These are phyloP conservation scores for Pseudozyma pruni DNA, from an alignment of 1,284 basidiomycete species.

Conservation along the genomic window DNA sequence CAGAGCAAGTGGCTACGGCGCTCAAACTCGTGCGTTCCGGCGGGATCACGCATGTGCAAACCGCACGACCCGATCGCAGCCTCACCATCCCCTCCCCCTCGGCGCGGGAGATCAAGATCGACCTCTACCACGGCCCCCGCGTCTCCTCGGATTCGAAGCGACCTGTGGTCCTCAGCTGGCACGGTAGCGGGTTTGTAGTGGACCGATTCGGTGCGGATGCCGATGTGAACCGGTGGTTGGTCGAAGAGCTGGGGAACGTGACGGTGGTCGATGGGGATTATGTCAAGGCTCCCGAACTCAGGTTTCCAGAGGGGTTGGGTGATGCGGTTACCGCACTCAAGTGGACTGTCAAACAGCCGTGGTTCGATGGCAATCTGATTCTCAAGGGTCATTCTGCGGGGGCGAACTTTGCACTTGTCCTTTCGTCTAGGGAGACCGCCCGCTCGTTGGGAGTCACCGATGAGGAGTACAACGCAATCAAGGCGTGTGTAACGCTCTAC, in stretches of 20 bases:
- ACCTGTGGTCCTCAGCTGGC: slow-evolving; percentile 43
- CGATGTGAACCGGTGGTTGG: slow-evolving; percentile 25
- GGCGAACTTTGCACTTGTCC: slow-evolving; percentile 22
- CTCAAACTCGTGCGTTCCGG: slow-evolving; percentile 31
- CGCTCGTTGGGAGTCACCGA: slow-evolving; percentile 20
- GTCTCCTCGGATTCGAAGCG: slow-evolving; percentile 2
- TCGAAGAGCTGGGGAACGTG: slow-evolving; percentile 15
- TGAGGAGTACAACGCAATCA: slow-evolving; percentile 26
- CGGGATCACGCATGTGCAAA: slow-evolving; percentile 17
- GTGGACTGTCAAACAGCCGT: slow-evolving; percentile 31
- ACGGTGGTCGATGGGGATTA: slow-evolving; percentile 43
- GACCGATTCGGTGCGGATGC: slow-evolving; percentile 34
- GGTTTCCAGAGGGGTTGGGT: slow-evolving; percentile 32
- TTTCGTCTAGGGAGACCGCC: slow-evolving; percentile 13
- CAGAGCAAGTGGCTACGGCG: slow-evolving; percentile 15
- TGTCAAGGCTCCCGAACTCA: slow-evolving; percentile 35
- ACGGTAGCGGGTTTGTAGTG: slow-evolving; percentile 34
- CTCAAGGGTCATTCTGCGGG: slow-evolving; percentile 37
- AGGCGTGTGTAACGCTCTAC: slow-evolving; percentile 37
- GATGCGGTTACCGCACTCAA: slow-evolving; percentile 31
- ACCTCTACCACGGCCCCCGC: slow-evolving; percentile 17
- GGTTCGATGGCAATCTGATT: slow-evolving; percentile 35
- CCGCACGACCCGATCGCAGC: slow-evolving; percentile 21
- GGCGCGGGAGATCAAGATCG: slow-evolving; percentile 21
- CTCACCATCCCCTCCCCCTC: slow-evolving; percentile 12